Conservation (phyloP, 495 filamentous ascomycete genomes). For the Penicillium roqueforti region DNA sequence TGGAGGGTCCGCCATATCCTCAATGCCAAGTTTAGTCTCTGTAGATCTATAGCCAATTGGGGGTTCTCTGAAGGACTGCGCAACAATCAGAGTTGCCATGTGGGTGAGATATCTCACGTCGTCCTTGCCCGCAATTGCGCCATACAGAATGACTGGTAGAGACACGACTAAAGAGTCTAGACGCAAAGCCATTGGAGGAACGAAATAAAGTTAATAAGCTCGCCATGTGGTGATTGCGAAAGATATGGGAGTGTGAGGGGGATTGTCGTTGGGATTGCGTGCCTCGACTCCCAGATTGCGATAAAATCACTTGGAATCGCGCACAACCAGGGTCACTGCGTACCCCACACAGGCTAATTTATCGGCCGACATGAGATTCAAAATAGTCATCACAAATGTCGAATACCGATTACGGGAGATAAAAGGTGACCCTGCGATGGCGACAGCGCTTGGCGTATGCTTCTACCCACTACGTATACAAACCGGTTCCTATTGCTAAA, state of each 20-base stretch:
- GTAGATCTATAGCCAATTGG: conserved; percentile 3
- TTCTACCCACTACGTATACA: background rate
- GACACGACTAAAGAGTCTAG: conserved; percentile 4
- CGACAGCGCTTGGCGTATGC: background rate
- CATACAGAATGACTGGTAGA: conserved; percentile 13
- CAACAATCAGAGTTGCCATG: conserved; percentile 6
- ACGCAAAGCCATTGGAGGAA: background rate
- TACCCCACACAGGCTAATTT: conserved; percentile 1
- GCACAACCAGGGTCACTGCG: background rate
- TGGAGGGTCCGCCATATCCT: background rate
- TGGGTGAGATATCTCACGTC: conserved; percentile 26
- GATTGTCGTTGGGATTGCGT: conserved; percentile 4
- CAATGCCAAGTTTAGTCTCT: background rate
- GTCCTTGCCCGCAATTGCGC: conserved; percentile 26
- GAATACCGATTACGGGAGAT: background rate
- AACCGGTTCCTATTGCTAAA: background rate
- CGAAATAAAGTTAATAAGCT: background rate
- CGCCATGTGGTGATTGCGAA: background rate
- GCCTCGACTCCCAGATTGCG: conserved; percentile 8
- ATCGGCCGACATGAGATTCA: conserved; percentile 3
- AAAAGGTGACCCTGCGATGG: background rate
- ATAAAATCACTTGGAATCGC: conserved; percentile 3
- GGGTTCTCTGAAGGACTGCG: conserved; percentile 1
- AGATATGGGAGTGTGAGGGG: background rate
- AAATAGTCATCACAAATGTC: background rate